A percentile compares a stretch with the other conserved stretches of the same genome.
These are phyloP conservation scores for Castanospermum australe DNA, from an alignment of 306 rosid genomes.

Conservation along the genomic window DNA sequence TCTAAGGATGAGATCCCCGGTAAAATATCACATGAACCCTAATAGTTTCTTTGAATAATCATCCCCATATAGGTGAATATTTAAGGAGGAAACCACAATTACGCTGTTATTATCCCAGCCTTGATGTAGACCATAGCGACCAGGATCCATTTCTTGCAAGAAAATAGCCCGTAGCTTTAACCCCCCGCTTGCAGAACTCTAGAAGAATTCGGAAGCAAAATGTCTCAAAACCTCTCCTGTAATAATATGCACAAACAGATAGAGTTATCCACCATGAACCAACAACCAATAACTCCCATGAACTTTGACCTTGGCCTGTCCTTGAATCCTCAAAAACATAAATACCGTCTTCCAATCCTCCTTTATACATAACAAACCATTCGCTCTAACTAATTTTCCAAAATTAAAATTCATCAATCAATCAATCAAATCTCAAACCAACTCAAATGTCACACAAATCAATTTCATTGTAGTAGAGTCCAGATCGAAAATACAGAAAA, in stretches of 20 bases:
- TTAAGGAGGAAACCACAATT: slow-evolving; percentile 99
- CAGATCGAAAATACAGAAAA: too few relatives aligned
- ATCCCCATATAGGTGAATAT: slow-evolving; percentile 91
- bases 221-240: slow-evolving; percentile 76
- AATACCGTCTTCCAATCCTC: slow-evolving; percentile 54
- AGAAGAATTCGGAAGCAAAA: slow-evolving; percentile 51
- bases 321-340: slow-evolving; percentile 51
- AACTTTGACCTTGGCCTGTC: slow-evolving; percentile 59
- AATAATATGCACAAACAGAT: slow-evolving; percentile 82
- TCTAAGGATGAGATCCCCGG: slow-evolving; percentile 68
- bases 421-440: background rate
- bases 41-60: slow-evolving; percentile 83
- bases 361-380: slow-evolving; percentile 31
- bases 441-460: background rate
- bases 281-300: slow-evolving; percentile 69
- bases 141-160: slow-evolving; percentile 90
- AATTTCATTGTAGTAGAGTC: background rate
- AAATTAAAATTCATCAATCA: background rate
- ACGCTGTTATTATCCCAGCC: slow-evolving; percentile 99
- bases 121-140: slow-evolving; percentile 93
- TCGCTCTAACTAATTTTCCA: slow-evolving; percentile 32
- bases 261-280: slow-evolving; percentile 78
- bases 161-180: slow-evolving; percentile 43
- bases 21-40: slow-evolving; percentile 81
- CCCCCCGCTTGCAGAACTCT: slow-evolving; percentile 35